phyloP scores from a whole-genome alignment of 495 filamentous ascomycete species.

The Halenospora varia region DNA sequence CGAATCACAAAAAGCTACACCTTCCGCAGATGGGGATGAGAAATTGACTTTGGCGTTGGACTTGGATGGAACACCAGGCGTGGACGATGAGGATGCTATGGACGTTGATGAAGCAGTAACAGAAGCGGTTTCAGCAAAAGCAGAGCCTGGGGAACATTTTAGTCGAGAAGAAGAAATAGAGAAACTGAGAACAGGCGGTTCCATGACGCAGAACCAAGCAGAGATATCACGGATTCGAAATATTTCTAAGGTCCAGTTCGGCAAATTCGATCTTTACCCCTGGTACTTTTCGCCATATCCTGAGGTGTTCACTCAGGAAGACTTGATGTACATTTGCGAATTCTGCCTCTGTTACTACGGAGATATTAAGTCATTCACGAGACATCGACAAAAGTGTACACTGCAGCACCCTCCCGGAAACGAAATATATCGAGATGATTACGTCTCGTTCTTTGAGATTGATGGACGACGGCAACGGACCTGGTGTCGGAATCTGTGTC shows the following conservation, averaged over 20 bases:
- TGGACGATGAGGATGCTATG: constrained; percentile 52
- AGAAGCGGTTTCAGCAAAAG: constrained; percentile 33
- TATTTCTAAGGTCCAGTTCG: constrained; percentile 88
- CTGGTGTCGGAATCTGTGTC: constrained; percentile 95
- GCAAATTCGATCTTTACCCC: constrained; percentile 83
- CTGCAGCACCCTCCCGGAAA: constrained; percentile 92
- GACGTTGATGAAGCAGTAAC: constrained; percentile 59
- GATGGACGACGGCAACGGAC: constrained; percentile 92
- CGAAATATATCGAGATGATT: constrained; percentile 94
- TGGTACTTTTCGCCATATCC: constrained; percentile 99
- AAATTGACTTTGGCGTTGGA: constrained; percentile 15
- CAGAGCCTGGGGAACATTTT: constrained; percentile 48
- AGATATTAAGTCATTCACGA: constrained; percentile 68
- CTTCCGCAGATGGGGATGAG: constrained; percentile 12
- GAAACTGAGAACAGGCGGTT: constrained; percentile 85
- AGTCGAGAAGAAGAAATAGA: constrained; percentile 93
- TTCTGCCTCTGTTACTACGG: constrained; percentile 93
- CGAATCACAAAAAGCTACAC: constrained; percentile 21
- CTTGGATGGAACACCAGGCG: constrained; percentile 21
- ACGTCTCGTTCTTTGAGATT: constrained; percentile 95
- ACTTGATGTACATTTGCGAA: constrained; percentile 93
- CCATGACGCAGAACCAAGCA: constrained; percentile 97
- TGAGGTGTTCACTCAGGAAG: constrained; percentile 76
- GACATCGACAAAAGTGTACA: constrained; percentile 88
- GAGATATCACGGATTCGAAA: constrained; percentile 97